A percentile compares a stretch with the other conserved stretches of the same genome.
Conservation (phyloP, 495 filamentous ascomycete species). For the Penicillium manginii region DNA sequence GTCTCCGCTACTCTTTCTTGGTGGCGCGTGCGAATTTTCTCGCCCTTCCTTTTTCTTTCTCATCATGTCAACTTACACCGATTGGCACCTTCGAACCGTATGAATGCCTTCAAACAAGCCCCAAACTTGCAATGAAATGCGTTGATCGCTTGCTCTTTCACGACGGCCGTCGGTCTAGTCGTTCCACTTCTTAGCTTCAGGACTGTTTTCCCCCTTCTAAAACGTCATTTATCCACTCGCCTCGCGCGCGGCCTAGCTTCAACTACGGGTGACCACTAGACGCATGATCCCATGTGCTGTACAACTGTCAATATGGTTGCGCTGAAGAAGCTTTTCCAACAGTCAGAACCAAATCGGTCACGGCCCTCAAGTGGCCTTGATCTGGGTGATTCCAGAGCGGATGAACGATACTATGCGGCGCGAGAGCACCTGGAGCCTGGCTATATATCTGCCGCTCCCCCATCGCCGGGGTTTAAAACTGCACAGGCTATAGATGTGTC, state of each 20-base stretch:
- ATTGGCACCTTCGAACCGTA: conserved; percentile 16
- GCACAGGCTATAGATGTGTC: conserved; percentile 29
- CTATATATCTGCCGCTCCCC: conserved; percentile 14
- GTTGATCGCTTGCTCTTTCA: conserved; percentile 16
- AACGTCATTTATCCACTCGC: conserved; percentile 8
- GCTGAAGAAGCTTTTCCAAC: conserved; percentile 43
- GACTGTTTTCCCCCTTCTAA: conserved; percentile 6
- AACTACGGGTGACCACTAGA: not conserved
- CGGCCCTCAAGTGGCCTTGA: conserved; percentile 17
- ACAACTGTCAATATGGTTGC: conserved; percentile 37
- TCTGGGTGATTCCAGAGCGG: conserved; percentile 3
- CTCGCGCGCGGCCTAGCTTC: conserved; percentile 7
- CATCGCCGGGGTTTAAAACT: conserved; percentile 19
- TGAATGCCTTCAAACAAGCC: conserved; percentile 18
- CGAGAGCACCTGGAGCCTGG: conserved; percentile 13
- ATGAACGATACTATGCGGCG: conserved; percentile 16
- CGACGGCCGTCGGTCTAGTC: conserved; percentile 24
- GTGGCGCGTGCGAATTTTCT: conserved; percentile 12
- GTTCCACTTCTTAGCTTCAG: conserved; percentile 19
- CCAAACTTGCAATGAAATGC: conserved; percentile 26
- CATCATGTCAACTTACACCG: conserved; percentile 12
- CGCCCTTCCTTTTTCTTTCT: conserved; percentile 8
- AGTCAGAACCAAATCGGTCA: conserved; percentile 29
- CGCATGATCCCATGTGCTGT: conserved; percentile 6
- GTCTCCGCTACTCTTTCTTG: conserved; percentile 13